Percentiles rank a stretch among this genome's conserved stretches.
Conservation (phyloP, 2,329 filamentous ascomycete species). For the Venturiaceae sp. region DNA sequence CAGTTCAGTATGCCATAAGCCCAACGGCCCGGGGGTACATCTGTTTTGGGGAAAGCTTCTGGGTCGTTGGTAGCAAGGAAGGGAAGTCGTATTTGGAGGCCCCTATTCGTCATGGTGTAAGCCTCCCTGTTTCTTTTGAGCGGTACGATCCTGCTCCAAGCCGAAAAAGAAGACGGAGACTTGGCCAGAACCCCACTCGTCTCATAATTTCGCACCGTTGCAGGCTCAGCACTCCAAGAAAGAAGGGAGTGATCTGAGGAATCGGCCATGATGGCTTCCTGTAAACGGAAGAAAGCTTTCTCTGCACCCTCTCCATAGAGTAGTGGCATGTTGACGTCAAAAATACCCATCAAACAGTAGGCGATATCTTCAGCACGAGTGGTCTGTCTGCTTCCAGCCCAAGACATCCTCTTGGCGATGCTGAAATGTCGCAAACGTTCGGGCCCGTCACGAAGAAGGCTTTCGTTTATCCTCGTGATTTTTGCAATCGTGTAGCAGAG, state of each 20-base stretch:
- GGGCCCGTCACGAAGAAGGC: background rate
- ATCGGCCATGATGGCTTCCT: slow-evolving; percentile 17
- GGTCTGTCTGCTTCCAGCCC: background rate
- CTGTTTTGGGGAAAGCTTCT: no score
- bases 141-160: background rate
- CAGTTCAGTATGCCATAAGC: no score
- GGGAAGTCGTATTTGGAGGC: slow-evolving; percentile 13
- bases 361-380: slow-evolving; percentile 3
- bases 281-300: slow-evolving; percentile 15
- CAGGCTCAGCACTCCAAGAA: slow-evolving; percentile 11
- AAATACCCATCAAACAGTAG: slow-evolving; percentile 5
- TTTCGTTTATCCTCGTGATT: slow-evolving; percentile 4
- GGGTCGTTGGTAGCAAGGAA: no score
- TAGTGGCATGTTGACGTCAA: slow-evolving; percentile 6
- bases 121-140: background rate
- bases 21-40: no score
- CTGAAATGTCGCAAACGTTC: background rate
- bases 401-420: slow-evolving; percentile 5
- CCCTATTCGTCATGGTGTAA: slow-evolving; percentile 9
- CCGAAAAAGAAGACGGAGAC: background rate
- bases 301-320: slow-evolving; percentile 6
- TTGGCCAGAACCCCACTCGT: background rate
- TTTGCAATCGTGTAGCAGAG: background rate
- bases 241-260: slow-evolving; percentile 14
- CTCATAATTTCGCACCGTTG: no score